Base-by-base conservation (phyloP, 345 rosid species). In the Rhizophora mangle region DNA sequence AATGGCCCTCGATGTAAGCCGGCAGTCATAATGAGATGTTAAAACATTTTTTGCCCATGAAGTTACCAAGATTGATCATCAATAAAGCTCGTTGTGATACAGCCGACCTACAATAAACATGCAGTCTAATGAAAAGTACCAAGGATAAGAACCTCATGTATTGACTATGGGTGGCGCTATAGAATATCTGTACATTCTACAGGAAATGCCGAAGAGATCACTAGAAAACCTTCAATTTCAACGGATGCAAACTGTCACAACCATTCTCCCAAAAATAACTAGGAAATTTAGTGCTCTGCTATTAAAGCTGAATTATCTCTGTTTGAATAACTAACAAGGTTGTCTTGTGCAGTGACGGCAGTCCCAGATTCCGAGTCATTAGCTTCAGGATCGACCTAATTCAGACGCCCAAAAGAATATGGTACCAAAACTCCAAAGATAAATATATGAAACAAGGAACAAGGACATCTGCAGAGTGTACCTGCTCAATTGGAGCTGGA, bases 361-460 rank as follows among this genome's bases (percentile, higher is more conserved):
- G 72, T 71, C 65, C 87, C 83, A 34, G 79, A 64, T 62, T 79
- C 87, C 0, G 83, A 73, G 62, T 79, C 85, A 64, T 78, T 84
- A 27, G 76, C 79, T 80, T 81, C 88, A 31, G 79, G 78, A 74
- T 82, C 93, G 37, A 80, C 80, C 93, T 86, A 64, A 22, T 60
- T 60, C 52, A 78, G 58, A 66, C 21, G 2, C 19, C 39, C 2
- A 32, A 51, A 56, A 19, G 22, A 26, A 68, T 55, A n/a, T 53
- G 20, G 5, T 39, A 36, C 36, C 49, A 43, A 22, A 29, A 31
- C 37, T 55, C 26, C 34, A 16, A 49, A 69, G 8, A n/a, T 20
- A 26, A 31, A 21, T 1, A 29, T 47, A 7, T 0, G 2, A 6
- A 58, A 15, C 6, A 47, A 4, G 30, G 3, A 34, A 46, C 51